Conservation (phyloP, 2,329 filamentous ascomycete genomes). For the Penicillium frequentans region DNA sequence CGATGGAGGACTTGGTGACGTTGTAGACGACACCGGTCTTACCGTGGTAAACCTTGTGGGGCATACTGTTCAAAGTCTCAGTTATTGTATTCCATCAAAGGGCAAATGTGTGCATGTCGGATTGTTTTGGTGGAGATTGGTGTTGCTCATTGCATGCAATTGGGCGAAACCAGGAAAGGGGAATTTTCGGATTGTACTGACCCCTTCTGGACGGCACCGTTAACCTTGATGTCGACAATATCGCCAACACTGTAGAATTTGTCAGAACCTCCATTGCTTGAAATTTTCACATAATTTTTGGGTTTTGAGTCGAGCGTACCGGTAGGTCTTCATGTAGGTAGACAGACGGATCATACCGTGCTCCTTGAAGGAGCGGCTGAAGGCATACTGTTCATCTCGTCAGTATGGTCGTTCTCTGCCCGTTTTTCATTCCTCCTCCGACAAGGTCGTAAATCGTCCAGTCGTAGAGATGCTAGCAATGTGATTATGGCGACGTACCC, state of each 20-base stretch:
- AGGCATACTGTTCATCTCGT: constrained; percentile 68
- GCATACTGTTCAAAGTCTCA: constrained; percentile 66
- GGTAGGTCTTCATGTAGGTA: constrained; percentile 94
- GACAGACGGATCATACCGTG: constrained; percentile 91
- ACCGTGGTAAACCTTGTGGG: constrained; percentile 99
- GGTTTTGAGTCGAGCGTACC: constrained; percentile 53
- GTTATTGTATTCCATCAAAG: constrained; percentile 8
- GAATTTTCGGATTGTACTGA: constrained; percentile 53
- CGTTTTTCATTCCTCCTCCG: constrained; percentile 1
- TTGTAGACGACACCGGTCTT: constrained; percentile 99
- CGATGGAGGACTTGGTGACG: constrained; percentile 96
- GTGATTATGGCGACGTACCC: constrained; percentile 57
- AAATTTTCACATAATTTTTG: constrained; percentile 7
- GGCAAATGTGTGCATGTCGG: not conserved
- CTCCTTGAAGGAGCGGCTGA: constrained; percentile 91
- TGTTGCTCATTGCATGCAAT: constrained; percentile 1
- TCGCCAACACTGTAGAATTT: constrained; percentile 74
- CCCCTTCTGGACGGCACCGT: constrained; percentile 98
- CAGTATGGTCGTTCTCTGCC: constrained; percentile 26
- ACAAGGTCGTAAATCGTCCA: not conserved
- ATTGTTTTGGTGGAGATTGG: not conserved
- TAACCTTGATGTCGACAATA: constrained; percentile 97
- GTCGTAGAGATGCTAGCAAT: constrained; percentile 5
- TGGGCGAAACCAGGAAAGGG: not conserved
- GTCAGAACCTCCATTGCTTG: constrained; percentile 44